phyloP scores from a whole-genome alignment of 306 rosid species.

The Carpinus viminea region DNA sequence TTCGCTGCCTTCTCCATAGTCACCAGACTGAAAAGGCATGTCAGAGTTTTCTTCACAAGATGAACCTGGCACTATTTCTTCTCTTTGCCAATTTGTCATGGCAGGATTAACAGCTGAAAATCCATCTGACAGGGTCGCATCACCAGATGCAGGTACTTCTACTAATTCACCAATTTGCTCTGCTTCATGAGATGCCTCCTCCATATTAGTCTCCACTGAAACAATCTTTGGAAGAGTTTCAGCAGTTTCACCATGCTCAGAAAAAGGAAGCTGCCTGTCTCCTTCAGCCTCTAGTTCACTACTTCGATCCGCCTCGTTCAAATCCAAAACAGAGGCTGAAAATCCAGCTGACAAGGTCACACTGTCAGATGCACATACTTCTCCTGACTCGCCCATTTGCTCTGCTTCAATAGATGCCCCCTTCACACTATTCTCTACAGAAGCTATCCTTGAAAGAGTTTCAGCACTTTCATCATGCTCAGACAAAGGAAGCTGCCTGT shows the following conservation, averaged over 20 bases:
- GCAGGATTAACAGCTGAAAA: slow-evolving; percentile 35
- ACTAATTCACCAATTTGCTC: slow-evolving; percentile 33
- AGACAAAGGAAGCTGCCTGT: slow-evolving; percentile 32
- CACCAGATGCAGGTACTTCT: slow-evolving; percentile 42
- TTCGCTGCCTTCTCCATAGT: slow-evolving; percentile 32
- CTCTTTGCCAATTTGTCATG: slow-evolving; percentile 29
- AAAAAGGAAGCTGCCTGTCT: slow-evolving; percentile 37
- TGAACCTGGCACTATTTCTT: slow-evolving; percentile 22
- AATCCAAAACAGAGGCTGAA: slow-evolving; percentile 31
- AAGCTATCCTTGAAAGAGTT: slow-evolving; percentile 34
- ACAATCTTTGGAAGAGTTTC: slow-evolving; percentile 38
- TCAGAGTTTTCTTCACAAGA: slow-evolving; percentile 36
- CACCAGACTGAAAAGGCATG: slow-evolving; percentile 38
- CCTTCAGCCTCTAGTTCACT: slow-evolving; percentile 43
- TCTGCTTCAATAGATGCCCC: slow-evolving; percentile 35
- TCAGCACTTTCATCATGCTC: slow-evolving; percentile 38
- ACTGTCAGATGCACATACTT: slow-evolving; percentile 40
- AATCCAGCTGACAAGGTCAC: slow-evolving; percentile 37
- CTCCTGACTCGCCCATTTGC: slow-evolving; percentile 34
- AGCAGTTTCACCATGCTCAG: slow-evolving; percentile 32
- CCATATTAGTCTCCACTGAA: slow-evolving; percentile 30
- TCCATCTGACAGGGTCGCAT: slow-evolving; percentile 37
- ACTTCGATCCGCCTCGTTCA: slow-evolving; percentile 18
- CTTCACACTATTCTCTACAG: slow-evolving; percentile 30
- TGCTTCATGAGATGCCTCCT: slow-evolving; percentile 35